Conservation (phyloP, 2,329 filamentous ascomycete genomes). For the Trichophyton equinum region DNA sequence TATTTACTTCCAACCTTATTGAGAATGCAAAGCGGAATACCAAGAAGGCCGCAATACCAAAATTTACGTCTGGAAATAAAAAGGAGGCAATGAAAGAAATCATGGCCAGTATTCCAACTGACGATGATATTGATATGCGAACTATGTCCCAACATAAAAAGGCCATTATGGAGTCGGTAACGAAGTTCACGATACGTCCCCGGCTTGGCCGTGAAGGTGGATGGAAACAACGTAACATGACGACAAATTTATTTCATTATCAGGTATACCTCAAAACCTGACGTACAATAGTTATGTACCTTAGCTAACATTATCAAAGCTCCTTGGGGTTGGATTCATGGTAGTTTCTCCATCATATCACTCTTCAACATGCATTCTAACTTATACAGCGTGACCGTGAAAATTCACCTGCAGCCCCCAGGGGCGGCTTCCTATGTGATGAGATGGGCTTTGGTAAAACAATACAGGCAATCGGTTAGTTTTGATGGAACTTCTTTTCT, state of each 20-base stretch:
- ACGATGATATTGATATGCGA: slow-evolving; percentile 17
- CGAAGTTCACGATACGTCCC: slow-evolving; percentile 19
- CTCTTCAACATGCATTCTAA: not conserved
- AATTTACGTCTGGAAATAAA: slow-evolving; percentile 17
- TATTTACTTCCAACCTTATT: slow-evolving; percentile 9
- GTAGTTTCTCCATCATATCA: slow-evolving; percentile 13
- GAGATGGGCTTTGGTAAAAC: slow-evolving; percentile 34
- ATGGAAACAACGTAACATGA: slow-evolving; percentile 24
- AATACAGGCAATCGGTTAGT: slow-evolving; percentile 24
- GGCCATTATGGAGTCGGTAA: slow-evolving; percentile 18
- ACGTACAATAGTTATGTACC: not conserved
- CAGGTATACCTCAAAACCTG: slow-evolving; percentile 19
- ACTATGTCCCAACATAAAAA: slow-evolving; percentile 18
- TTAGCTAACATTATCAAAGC: slow-evolving; percentile 13
- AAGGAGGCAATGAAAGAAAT: slow-evolving; percentile 23
- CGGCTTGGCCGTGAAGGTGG: slow-evolving; percentile 20
- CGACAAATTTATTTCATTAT: slow-evolving; percentile 24
- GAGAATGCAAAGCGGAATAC: slow-evolving; percentile 15
- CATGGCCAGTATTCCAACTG: slow-evolving; percentile 21
- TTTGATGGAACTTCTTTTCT: not conserved
- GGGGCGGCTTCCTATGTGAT: slow-evolving; percentile 29
- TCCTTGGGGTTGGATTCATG: slow-evolving; percentile 25
- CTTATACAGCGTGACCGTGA: slow-evolving; percentile 23
- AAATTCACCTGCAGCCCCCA: slow-evolving; percentile 14
- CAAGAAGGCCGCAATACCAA: slow-evolving; percentile 16